phyloP scores from a whole-genome alignment of 345 rosid species.

The Trapa bicornis region DNA sequence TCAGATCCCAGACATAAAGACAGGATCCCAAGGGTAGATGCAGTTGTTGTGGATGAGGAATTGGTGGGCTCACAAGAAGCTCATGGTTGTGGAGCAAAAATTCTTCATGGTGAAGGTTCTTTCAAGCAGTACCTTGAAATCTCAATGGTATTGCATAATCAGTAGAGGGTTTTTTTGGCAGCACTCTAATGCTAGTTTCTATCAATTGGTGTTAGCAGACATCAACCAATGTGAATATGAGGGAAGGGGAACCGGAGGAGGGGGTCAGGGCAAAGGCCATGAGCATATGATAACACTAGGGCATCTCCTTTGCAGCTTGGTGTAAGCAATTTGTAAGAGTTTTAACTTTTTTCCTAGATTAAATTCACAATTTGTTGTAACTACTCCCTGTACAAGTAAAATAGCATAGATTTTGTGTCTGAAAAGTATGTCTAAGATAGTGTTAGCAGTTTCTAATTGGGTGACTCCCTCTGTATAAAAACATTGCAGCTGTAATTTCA shows the following conservation, averaged over 20 bases:
- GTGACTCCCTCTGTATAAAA: too few species aligned
- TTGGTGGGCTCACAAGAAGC: conserved; percentile 46
- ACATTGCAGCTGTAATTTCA: too few species aligned
- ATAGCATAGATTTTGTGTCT: too few species aligned
- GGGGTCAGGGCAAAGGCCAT: too few species aligned
- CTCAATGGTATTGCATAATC: conserved; percentile 23
- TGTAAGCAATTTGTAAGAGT: conserved; percentile 13
- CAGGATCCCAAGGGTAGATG: conserved; percentile 61
- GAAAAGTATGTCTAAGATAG: too few species aligned
- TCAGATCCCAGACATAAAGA: conserved; percentile 76
- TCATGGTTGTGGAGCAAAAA: conserved; percentile 60
- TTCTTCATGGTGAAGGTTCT: conserved; percentile 70
- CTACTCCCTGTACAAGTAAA: too few species aligned
- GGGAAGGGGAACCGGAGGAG: too few species aligned
- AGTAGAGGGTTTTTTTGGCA: background rate
- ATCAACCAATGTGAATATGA: too few species aligned
- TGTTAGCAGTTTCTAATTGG: too few species aligned
- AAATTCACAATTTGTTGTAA: too few species aligned
- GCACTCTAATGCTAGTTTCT: too few species aligned
- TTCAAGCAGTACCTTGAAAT: conserved; percentile 41
- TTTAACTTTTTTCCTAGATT: background rate
- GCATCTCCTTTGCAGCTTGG: background rate
- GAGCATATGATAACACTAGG: conserved; percentile 28
- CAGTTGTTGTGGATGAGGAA: conserved; percentile 72
- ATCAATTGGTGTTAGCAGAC: too few species aligned